Percentiles rank a stretch among this genome's conserved stretches.
Evolutionary conservation across 306 rosid species (phyloP).

Genomic region (Gastrolobium villosum): DNA sequence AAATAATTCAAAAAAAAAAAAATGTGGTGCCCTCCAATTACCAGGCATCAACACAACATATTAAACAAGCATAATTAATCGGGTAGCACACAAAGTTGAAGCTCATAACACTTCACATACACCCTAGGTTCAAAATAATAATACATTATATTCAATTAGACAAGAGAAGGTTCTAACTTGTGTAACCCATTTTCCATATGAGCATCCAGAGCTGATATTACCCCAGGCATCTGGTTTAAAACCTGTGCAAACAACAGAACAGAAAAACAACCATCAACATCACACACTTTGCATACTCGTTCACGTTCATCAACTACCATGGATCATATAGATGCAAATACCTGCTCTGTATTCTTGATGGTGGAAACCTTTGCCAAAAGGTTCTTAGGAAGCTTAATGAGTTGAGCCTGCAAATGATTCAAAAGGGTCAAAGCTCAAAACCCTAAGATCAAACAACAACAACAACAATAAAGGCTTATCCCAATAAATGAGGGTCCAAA

Average conservation of each 20-base stretch:
- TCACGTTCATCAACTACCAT: constrained; percentile 17
- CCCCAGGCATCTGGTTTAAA: constrained; percentile 84
- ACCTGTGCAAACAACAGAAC: constrained; percentile 67
- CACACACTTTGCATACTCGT: constrained; percentile 3
- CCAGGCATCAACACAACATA: constrained; percentile 16
- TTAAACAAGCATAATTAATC: constrained; percentile 30
- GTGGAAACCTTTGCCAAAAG: constrained; percentile 72
- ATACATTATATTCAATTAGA: constrained; percentile 8
- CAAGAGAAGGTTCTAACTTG: constrained; percentile 59
- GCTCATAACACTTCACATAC: background rate
- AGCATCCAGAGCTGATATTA: constrained; percentile 86
- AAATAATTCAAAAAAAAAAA: background rate
- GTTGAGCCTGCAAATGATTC: constrained; percentile 66
- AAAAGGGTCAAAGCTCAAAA: background rate
- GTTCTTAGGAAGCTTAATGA: constrained; percentile 82
- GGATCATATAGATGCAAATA: constrained; percentile 44
- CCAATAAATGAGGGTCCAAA: background rate
- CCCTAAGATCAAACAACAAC: constrained; percentile 39
- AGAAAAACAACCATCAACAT: background rate
- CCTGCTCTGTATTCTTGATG: constrained; percentile 86
- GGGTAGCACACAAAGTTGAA: background rate
- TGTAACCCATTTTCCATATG: constrained; percentile 82
- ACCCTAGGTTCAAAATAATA: constrained; percentile 3
- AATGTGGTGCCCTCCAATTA: background rate
- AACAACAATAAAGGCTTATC: constrained; percentile 2